Evolutionary conservation across 1,284 basidiomycete species (phyloP), one percentile per base, ranked within the genome.

Genomic region (Cystobasidiaceae sp.): DNA sequence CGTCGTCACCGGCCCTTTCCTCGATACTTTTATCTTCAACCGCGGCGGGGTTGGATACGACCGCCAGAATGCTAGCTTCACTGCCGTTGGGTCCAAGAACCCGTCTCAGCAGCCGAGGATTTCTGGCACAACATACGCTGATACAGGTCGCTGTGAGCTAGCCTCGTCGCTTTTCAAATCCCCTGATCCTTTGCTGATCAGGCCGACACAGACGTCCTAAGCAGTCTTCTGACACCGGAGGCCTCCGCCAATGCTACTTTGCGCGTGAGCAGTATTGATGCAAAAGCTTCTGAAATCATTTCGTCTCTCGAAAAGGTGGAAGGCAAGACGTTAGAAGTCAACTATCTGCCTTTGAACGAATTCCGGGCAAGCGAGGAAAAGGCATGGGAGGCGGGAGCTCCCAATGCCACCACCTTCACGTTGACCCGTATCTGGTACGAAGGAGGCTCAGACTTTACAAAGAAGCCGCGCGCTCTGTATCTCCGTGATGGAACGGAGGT

Each of bases 371-470:
- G 19, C 2, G 61, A 64, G 30, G 43, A 45, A 32, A 50, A 64
- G 30, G 50, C 48, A 33, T 64, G 66, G 49, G 60, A 54, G n/a
- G 67, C 65, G 33, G 46, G 15, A 28, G 52, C 44, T 28, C 54
- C 41, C 39, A 55, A 21, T 27, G 59, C 52, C 11, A 61, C 58
- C 15, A 54, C 63, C 2, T 67, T 51, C 21, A 67, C 66, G 4
- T 37, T 67, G 34, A 63, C 60, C n/a, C 37, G 66, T 21, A 67
- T 67, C 17, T 67, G 66, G 66, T 67, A 61, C 45, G 60, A 63
- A 45, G 66, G 66, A 19, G 60, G 60, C n/a, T 63, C 59, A 44
- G 66, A 67, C 28, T 67, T 67, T 21, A 67, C 59, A 19, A 48
- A 60, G 39, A 67, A 67, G 46, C 66, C 66, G 8, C 52, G 43